A percentile compares a stretch with the other conserved stretches of the same genome.
Evolutionary conservation across 164 flowering plant genomes (phyloP).

Genomic region (Sextonia rubra): DNA sequence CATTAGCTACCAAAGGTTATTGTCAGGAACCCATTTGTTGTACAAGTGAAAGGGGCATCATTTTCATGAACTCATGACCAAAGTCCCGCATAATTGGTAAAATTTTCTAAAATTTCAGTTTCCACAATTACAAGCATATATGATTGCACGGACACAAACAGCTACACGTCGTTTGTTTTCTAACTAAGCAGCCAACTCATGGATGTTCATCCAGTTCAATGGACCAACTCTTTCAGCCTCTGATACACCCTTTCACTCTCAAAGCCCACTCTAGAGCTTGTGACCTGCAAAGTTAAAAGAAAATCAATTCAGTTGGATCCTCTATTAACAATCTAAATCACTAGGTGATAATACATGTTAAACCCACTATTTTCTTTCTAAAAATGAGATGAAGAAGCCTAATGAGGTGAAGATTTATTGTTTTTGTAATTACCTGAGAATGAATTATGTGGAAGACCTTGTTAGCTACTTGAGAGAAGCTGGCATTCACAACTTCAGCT

Average conservation of each 20-base stretch:
- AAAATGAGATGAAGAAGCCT: no score
- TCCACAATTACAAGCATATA: neutral
- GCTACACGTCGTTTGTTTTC: no score
- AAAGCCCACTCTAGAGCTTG: constrained; percentile 45
- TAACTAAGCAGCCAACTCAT: no score
- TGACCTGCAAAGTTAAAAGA: constrained; percentile 27
- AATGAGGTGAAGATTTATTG: neutral
- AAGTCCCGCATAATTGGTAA: neutral
- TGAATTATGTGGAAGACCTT: constrained; percentile 41
- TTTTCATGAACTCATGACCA: neutral
- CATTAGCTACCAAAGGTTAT: no score
- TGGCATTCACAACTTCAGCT: constrained; percentile 44
- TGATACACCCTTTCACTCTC: constrained; percentile 40
- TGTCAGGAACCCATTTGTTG: neutral
- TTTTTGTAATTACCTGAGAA: constrained; percentile 33
- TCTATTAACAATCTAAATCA: neutral
- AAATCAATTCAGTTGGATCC: neutral
- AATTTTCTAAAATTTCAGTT: neutral
- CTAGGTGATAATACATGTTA: no score
- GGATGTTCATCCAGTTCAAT: neutral
- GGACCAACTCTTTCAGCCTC: constrained; percentile 36
- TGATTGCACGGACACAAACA: no score
- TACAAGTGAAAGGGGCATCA: neutral
- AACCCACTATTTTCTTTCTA: no score
- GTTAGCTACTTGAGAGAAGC: constrained; percentile 26